Evolutionary conservation across 441 rosid genomes (phyloP), one percentile per base, ranked within the genome.

Genomic region (Gossypium davidsonii): DNA sequence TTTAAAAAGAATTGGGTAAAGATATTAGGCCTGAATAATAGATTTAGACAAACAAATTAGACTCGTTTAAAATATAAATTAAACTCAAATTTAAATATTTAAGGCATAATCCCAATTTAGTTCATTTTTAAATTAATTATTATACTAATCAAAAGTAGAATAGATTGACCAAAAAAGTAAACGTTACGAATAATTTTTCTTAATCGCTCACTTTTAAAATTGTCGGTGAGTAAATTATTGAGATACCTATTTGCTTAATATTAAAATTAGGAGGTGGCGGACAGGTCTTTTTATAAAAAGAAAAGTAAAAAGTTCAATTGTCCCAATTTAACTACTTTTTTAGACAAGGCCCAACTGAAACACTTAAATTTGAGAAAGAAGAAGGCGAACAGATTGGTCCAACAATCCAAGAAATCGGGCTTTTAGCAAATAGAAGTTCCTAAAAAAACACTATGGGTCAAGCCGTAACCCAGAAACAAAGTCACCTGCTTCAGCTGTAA

Each of bases 21-120:
- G 0, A 3, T 28, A 26, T 26, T 26, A 28, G 0, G 3, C 0
- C 0, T 28, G 0, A 28, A 28, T 3, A 3, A 26, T 26, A 26
- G 0, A 26, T 0, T 26, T 26, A 26, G 0, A 26, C 0, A 28
- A 28, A 28, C 0, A 28, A 28, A 28, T 28, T 28, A 28, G 0
- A 3, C 1, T 0, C 0, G 0, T 28, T 28, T 28, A 28, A 28
- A 3, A 28, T 3, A 28, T 3, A 3, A 0, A 28, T 28, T 0
- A 28, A 0, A 0, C 0, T 28, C 1, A 0, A 4, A 28, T 28
- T 28, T 28, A 3, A 28, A 28, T 28, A 0, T 28, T 28, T 28
- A 28, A 0, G 1, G 0, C 0, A 0, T 28, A 0, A 3, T 3
- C 0, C 0, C 4, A 0, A 28, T 28, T 0, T 0, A 28, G 1